phyloP scores from a whole-genome alignment of 2,329 filamentous ascomycete species.

The Penicillium sp. region DNA sequence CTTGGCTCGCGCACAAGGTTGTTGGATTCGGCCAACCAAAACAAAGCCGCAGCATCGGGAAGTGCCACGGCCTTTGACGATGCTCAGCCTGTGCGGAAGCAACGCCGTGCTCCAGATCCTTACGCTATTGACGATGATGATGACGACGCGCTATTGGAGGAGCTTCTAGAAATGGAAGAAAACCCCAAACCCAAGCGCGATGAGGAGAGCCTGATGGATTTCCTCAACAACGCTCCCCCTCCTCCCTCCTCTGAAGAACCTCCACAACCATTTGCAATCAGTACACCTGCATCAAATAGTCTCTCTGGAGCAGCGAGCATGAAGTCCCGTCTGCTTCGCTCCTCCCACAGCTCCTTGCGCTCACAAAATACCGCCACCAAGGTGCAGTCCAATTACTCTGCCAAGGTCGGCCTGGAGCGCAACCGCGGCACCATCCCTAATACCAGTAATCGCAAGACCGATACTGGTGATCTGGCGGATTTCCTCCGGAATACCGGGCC shows the following conservation, averaged over 20 bases:
- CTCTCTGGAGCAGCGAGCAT: conserved; percentile 27
- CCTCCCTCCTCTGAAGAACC: conserved; percentile 38
- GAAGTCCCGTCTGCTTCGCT: conserved; percentile 38
- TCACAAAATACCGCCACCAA: conserved; percentile 33
- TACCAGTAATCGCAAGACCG: conserved; percentile 32
- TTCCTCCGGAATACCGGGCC: conserved; percentile 71
- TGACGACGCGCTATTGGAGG: conserved; percentile 60
- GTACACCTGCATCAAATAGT: conserved; percentile 13
- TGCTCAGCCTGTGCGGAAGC: conserved; percentile 62
- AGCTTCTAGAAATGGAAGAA: conserved; percentile 14
- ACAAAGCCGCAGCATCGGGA: conserved; percentile 17
- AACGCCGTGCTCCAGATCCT: conserved; percentile 76
- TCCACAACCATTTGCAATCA: conserved; percentile 33
- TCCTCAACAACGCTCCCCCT: conserved; percentile 47
- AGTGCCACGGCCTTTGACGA: conserved; percentile 11
- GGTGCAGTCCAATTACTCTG: conserved; percentile 38
- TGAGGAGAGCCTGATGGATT: conserved; percentile 51
- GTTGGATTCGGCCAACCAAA: conserved; percentile 44
- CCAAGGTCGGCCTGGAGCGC: conserved; percentile 40
- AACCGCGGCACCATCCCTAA: conserved; percentile 26
- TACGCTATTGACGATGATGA: conserved; percentile 78
- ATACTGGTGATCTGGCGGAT: conserved; percentile 67
- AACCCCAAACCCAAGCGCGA: conserved; percentile 37
- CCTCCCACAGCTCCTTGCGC: conserved; percentile 35
- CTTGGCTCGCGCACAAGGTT: conserved; percentile 73